Evolutionary conservation across 1,139 yeast species (phyloP), one percentile per base, ranked within the genome.

Genomic region (Geotrichum klebahnii): DNA sequence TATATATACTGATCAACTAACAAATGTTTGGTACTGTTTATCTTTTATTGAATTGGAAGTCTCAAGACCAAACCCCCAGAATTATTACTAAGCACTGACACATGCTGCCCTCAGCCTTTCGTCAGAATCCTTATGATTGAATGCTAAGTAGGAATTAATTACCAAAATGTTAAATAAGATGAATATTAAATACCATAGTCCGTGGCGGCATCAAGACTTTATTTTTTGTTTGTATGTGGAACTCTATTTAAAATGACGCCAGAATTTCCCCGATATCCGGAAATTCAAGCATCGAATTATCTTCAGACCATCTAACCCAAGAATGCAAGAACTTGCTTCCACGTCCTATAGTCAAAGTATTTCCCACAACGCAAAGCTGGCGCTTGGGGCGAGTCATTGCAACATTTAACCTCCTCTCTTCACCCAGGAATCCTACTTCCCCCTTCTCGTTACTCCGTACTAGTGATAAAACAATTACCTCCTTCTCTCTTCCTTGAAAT

Each of bases 401-500:
- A 35, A 90, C 97, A 62, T 89, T 89, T 50, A 88, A 70, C 35
- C 71, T 57, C 31, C 89, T 70, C 52, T 77, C 75, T 59, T 88
- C 96, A 36, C 75, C 74, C 52, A 88, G 68, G 61, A 88, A 88
- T 14, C 96, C 96, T 46, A 88, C 81, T 50, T 82, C 84, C 42
- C 75, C 68, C 9, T 67, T 60, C 42, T 76, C 76, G 61, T 89
- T 89, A 14, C 94, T 84, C 48, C 96, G 71, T 1, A 88, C 96
- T 52, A 89, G 66, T 0, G 95, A 79, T n/a, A 89, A 74, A 1
- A 89, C 75, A 3, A 89, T 84, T 24, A 86, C 82, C 54, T 89
- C 95, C 63, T 89, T 89, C 63, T 89, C 97, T 52, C 96, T 74
- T 0, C 97, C 97, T 68, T 89, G 97, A 62, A 85, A 89, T 17